Conservation (phyloP, 2,329 filamentous ascomycete genomes). For the Cytospora piceae region DNA sequence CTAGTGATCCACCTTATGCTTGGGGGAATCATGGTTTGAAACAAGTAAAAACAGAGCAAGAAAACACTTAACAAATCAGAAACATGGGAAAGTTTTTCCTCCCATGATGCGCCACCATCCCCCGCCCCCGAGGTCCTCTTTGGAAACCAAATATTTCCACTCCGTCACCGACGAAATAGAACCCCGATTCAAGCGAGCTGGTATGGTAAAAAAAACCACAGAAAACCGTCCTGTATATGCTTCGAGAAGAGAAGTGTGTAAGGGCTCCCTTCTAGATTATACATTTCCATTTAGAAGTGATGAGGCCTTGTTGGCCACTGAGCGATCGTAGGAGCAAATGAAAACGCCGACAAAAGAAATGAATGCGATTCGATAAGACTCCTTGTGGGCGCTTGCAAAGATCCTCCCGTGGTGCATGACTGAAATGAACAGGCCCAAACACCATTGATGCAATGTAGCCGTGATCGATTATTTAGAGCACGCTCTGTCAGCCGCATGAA, state of each 20-base stretch:
- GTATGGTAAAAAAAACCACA: not conserved
- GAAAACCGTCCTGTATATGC: constrained; percentile 16
- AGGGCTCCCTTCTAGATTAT: constrained; percentile 37
- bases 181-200: constrained; percentile 11
- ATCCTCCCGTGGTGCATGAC: constrained; percentile 1
- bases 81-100: constrained; percentile 7
- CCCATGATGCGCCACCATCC: constrained; percentile 15
- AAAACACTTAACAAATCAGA: constrained; percentile 8
- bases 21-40: constrained; percentile 21
- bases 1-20: constrained; percentile 12
- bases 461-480: constrained; percentile 16
- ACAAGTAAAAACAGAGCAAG: constrained; percentile 7
- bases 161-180: constrained; percentile 11
- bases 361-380: constrained; percentile 24
- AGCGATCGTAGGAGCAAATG: constrained; percentile 23
- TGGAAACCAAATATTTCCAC: not conserved
- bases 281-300: constrained; percentile 42
- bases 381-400: constrained; percentile 27
- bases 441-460: constrained; percentile 22
- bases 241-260: constrained; percentile 23
- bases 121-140: not conserved
- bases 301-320: constrained; percentile 21
- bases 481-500: constrained; percentile 20
- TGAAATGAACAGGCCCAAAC: constrained; percentile 16
- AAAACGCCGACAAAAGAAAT: constrained; percentile 27